A percentile compares a stretch with the other conserved stretches of the same genome.
These are phyloP conservation scores for Brassica rapa DNA, from an alignment of 345 rosid genomes.

Conservation along the genomic window DNA sequence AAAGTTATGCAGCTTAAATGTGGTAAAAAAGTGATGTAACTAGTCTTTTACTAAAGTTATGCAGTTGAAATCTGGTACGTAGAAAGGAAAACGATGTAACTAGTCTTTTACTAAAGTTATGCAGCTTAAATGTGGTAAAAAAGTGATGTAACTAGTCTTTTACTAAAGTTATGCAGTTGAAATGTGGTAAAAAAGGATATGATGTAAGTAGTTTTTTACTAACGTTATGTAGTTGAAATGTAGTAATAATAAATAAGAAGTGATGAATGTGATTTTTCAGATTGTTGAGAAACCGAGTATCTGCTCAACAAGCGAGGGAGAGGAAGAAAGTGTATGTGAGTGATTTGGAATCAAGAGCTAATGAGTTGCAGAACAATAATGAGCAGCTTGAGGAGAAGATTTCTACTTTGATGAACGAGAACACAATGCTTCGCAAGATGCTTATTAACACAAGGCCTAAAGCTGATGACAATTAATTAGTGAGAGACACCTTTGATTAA, in stretches of 20 bases:
- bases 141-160: neutral
- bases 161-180: neutral
- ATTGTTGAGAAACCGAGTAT: neutral
- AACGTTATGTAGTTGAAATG: neutral
- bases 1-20: too few species aligned
- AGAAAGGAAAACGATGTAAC: neutral
- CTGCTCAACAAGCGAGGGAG: neutral
- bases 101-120: neutral
- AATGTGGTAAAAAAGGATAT: neutral
- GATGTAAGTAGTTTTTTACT: neutral
- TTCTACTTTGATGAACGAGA: neutral
- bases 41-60: too few species aligned
- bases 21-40: too few species aligned
- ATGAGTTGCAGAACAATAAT: neutral
- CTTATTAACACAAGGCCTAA: neutral
- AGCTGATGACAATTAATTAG: neutral
- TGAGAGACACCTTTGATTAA: neutral
- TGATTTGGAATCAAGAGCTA: neutral
- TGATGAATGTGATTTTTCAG: neutral
- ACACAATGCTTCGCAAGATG: neutral
- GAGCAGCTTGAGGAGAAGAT: slow-evolving; percentile 1
- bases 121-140: neutral
- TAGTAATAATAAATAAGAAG: neutral
- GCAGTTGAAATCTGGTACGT: too few species aligned
- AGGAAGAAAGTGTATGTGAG: neutral